Evolutionary conservation across 345 rosid species (phyloP), one percentile per base, ranked within the genome.

Genomic region (Citrus reticulata): DNA sequence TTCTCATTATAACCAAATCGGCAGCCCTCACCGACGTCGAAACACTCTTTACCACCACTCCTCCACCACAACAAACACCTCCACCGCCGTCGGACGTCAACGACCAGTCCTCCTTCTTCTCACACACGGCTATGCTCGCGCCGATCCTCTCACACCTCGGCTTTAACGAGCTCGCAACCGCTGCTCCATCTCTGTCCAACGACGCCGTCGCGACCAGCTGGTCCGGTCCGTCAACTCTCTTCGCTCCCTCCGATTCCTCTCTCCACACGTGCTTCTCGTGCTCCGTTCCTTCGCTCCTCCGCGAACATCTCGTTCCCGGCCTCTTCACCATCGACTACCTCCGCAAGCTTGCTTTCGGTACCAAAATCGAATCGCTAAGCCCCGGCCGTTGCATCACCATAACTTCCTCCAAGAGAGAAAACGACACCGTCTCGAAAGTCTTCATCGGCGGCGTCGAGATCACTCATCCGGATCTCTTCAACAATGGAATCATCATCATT

Each of bases 161-260:
- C 76, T 91, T 83, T 86, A 87, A 81, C 79, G 89, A 87, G 77
- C 89, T 91, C 20, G 85, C 95, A 66, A 81, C 73, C 37, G 91
- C 88, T 0, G 89, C 87, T 35, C 90, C 90, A 4, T 86, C 90
- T 3, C 88, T 88, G 80, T 74, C 87, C 40, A 66, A 73, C 54
- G 87, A 81, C 42, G 70, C 89, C 42, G 17, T 85, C 76, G 49
- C 78, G 77, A 20, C 81, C 5, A 60, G 77, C 27, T 88, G 90
- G 95, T 84, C 87, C n/a, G 91, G 93, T 4, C 95, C 93, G 5
- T 88, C 87, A 59, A 91, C 95, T 60, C 74, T 91, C 79, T 91
- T 91, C 68, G 93, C 93, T 62, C 89, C 95, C 14, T 84, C 90
- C 20, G 91, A 88, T 64, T 78, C 91, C 72, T 88, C 95, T 20